phyloP scores from a whole-genome alignment of 1,284 basidiomycete genomes.

The Fomitiporia mediterranea region DNA sequence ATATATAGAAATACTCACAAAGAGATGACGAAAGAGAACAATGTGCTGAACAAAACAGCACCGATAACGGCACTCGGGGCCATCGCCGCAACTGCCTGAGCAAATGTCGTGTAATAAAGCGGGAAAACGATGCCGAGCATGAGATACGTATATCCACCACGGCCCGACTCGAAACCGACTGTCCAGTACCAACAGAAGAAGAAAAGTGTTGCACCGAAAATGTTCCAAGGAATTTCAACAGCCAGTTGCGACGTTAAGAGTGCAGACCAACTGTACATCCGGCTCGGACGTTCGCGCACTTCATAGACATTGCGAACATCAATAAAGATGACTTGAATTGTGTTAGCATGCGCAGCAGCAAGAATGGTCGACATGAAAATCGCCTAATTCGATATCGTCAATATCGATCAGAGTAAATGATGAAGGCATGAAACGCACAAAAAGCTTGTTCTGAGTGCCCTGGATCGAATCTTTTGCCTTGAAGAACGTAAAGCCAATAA shows the following conservation, averaged over 20 bases:
- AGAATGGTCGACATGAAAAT: constrained; percentile 47
- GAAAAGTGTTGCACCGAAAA: constrained; percentile 16
- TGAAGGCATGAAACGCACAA: constrained; percentile 26
- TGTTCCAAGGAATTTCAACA: constrained; percentile 19
- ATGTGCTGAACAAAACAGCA: constrained; percentile 12
- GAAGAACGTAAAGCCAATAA: constrained; percentile 21
- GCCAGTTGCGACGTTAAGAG: constrained; percentile 13
- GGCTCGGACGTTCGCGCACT: constrained; percentile 20
- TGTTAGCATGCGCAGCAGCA: constrained; percentile 40
- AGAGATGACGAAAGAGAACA: constrained; percentile 19
- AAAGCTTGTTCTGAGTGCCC: constrained; percentile 20
- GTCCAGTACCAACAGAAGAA: constrained; percentile 26
- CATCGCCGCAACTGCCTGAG: constrained; percentile 22
- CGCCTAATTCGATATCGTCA: constrained; percentile 36
- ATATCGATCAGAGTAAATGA: constrained; percentile 40
- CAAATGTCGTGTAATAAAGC: constrained; percentile 20
- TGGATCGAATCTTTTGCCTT: constrained; percentile 16
- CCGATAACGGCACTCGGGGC: constrained; percentile 18
- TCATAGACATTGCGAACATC: constrained; percentile 22
- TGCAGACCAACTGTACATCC: constrained; percentile 20
- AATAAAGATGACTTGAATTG: constrained; percentile 44
- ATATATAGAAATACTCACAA: constrained; percentile 7
- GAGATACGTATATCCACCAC: constrained; percentile 19
- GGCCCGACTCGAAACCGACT: constrained; percentile 13
- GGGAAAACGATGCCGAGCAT: constrained; percentile 13